Base-by-base conservation (phyloP, 2,329 filamentous ascomycete genomes). In the Fusarium floridanum region DNA sequence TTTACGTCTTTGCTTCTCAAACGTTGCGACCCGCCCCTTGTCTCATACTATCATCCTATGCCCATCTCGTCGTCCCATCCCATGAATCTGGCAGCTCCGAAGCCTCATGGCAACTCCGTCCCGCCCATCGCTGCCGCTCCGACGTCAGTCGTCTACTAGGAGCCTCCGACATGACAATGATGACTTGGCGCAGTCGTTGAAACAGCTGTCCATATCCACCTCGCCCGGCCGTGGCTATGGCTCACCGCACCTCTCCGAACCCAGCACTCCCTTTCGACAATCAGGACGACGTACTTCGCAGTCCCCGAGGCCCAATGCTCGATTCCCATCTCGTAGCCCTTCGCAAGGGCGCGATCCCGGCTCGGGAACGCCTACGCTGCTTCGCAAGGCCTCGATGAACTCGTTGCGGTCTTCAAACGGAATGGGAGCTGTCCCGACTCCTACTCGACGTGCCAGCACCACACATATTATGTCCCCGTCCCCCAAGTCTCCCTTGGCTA, bases 341-440 rank as follows among this genome's bases (percentile, higher is more conserved):
- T 87, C 79, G 71, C 80, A 77, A 67, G 81, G 83, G 22, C 81
- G 84, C 16, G 83, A 84, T 12, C 86, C 87, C 6, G 83, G 85
- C 64, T 85, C 87, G 6, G 82, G 81, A 22, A 89, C 88, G 3
- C 88, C 89, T 1, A 83, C 85, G 0, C 82, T 91, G 7, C 80
- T 89, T 43, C 86, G 88, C 32, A 91, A 91, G 76, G 85, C 89
- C 2, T 91, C 89, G 4, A 86, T 86, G 74, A 90, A 87, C 79
- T 91, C 89, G 36, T 81, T 91, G 43, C 87, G 85, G 73, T 90
- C 88, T 2, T 82, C 82, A 27, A 87, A 82, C 73, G 85, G 85
- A 61, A 80, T 81, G 20, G 81, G 80, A 5, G 76, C 83, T 4
- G 79, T 78, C 20, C 82, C 82, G 43, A 78, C 84, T 5, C 82